Evolutionary conservation across 441 rosid genomes (phyloP).

Genomic region (Populus hybrid): DNA sequence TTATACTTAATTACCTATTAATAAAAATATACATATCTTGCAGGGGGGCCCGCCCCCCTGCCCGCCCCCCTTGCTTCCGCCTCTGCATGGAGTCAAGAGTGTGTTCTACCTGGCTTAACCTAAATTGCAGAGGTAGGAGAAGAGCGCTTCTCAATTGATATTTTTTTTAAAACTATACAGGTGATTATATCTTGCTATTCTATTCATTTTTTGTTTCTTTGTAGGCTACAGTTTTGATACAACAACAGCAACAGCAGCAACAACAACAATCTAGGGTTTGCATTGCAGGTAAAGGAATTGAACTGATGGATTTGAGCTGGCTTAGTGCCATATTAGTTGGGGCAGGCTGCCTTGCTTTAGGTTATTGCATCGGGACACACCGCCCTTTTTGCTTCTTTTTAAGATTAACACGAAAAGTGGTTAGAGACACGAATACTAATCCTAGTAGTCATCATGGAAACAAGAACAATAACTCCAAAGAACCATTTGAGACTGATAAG

Average conservation of each 20-base stretch:
- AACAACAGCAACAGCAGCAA: background rate
- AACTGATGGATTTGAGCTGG: slow-evolving; percentile 68
- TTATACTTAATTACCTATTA: too few relatives aligned
- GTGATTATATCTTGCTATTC: background rate
- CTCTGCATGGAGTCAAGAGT: too few relatives aligned
- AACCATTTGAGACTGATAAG: slow-evolving; percentile 71
- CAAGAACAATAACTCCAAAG: slow-evolving; percentile 33
- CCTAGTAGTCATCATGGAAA: slow-evolving; percentile 26
- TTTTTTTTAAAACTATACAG: background rate
- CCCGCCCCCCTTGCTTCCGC: too few relatives aligned
- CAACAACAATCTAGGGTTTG: background rate
- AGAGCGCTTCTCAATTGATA: background rate
- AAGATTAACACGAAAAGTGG: slow-evolving; percentile 17
- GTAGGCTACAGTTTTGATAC: background rate
- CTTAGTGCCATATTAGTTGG: slow-evolving; percentile 76
- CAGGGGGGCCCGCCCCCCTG: too few relatives aligned
- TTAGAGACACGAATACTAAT: slow-evolving; percentile 15
- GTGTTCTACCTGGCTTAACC: background rate
- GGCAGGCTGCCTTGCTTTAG: slow-evolving; percentile 77
- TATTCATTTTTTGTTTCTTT: background rate
- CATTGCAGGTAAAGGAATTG: background rate
- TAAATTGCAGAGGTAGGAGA: background rate
- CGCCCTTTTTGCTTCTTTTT: slow-evolving; percentile 41
- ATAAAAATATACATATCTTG: too few relatives aligned
- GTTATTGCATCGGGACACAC: slow-evolving; percentile 67